These are phyloP conservation scores for Aspergillus unguis DNA, from an alignment of 2,329 filamentous ascomycete genomes.

Conservation along the genomic window DNA sequence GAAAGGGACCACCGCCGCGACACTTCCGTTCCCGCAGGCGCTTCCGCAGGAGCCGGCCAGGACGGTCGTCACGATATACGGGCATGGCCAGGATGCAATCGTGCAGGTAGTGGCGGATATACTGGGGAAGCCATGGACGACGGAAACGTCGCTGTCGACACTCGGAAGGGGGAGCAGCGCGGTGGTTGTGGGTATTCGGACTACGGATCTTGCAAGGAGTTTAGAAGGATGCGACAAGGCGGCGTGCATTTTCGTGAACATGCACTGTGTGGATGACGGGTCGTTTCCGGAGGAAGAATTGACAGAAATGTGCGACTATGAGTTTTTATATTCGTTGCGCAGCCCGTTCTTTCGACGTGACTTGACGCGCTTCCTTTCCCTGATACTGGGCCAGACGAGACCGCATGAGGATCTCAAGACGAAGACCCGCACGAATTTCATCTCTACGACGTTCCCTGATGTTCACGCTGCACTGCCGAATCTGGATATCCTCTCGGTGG, in stretches of 20 bases:
- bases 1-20: constrained; percentile 18
- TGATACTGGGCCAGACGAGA: constrained; percentile 74
- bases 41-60: constrained; percentile 18
- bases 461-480: constrained; percentile 79
- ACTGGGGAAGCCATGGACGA: constrained; percentile 67
- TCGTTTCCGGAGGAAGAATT: constrained; percentile 66
- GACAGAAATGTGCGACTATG: constrained; percentile 72
- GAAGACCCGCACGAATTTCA: constrained; percentile 76
- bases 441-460: constrained; percentile 85
- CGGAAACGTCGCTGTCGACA: constrained; percentile 56
- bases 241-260: constrained; percentile 67
- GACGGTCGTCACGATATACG: constrained; percentile 64
- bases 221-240: constrained; percentile 57
- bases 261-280: constrained; percentile 69
- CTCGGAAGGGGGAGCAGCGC: constrained; percentile 55
- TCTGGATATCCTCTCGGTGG: constrained; percentile 81
- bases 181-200: constrained; percentile 65
- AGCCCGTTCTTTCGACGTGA: constrained; percentile 70
- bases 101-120: constrained; percentile 74
- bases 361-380: constrained; percentile 72
- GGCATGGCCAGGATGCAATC: constrained; percentile 68
- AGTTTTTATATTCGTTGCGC: constrained; percentile 73
- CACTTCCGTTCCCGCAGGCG: constrained; percentile 8
- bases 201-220: constrained; percentile 55
- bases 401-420: constrained; percentile 68